phyloP scores from a whole-genome alignment of 1,284 basidiomycete species.

The Leccinum brunneo-olivaceum region DNA sequence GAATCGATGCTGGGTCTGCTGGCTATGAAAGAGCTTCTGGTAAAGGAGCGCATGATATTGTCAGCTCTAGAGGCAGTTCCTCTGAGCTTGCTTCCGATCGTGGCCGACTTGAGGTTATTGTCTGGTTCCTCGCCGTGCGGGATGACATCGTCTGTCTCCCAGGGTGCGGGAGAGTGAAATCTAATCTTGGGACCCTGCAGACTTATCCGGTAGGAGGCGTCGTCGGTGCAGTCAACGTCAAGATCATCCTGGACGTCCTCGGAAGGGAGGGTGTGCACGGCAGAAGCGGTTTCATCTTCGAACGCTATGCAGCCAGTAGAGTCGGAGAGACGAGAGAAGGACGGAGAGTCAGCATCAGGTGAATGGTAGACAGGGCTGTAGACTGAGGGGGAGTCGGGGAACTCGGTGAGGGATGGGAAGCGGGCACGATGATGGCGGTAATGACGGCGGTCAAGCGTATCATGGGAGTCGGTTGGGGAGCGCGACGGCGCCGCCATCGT shows the following conservation, averaged over 20 bases:
- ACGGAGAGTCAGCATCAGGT: slow-evolving; percentile 22
- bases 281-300: slow-evolving; percentile 51
- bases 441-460: slow-evolving; percentile 47
- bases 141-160: slow-evolving; percentile 58
- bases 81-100: slow-evolving; percentile 29
- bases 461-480: slow-evolving; percentile 29
- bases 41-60: slow-evolving; percentile 39
- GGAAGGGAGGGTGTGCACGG: slow-evolving; percentile 27
- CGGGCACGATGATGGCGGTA: slow-evolving; percentile 34
- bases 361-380: slow-evolving; percentile 50
- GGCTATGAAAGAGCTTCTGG: slow-evolving; percentile 38
- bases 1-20: slow-evolving; percentile 61
- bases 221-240: slow-evolving; percentile 35
- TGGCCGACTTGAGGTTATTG: slow-evolving; percentile 25
- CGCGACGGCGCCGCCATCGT: too few relatives aligned
- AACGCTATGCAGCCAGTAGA: slow-evolving; percentile 49
- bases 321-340: slow-evolving; percentile 39
- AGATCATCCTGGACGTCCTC: slow-evolving; percentile 27
- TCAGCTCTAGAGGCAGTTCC: slow-evolving; percentile 30
- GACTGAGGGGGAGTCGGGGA: slow-evolving; percentile 61
- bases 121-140: slow-evolving; percentile 41
- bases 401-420: slow-evolving; percentile 49
- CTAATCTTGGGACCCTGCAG: slow-evolving; percentile 73
- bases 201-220: slow-evolving; percentile 47
- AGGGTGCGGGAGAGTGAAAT: slow-evolving; percentile 72